Base-by-base conservation (phyloP, 2,329 filamentous ascomycete species). In the Exophiala alcalophila region DNA sequence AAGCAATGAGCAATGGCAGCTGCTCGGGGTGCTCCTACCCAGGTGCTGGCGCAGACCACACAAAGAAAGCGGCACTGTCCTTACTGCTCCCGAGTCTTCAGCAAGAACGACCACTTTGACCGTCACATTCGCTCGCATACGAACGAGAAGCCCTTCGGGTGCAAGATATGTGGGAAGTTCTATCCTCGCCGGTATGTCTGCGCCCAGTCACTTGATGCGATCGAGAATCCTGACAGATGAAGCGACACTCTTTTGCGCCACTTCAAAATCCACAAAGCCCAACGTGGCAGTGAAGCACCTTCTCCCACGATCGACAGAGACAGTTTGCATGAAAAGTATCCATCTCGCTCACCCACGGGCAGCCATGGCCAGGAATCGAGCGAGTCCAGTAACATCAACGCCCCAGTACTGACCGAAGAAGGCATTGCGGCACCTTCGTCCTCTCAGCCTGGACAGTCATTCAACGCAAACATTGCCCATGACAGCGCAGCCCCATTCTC, bases 61-160 rank as follows among this genome's bases (percentile, higher is more conserved):
- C 9, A 33, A 29, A 28, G 38, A 11, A 25, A 44, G 26, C 35
- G 36, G 21, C 26, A 39, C 18, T 60, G 57, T 32, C 48, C 53
- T 9, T 55, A 53, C 48, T 60, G 57, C 38, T 44, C 41, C 12
- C 39, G 45, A 19, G 44, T 42, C 3, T 62, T 62, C 30, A 40
- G 40, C 3, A 62, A 60, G 40, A 56, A 56, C 11, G 60, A 62
- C 26, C 60, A 62, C 38, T 56, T 59, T 19, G 42, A 57, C 15
- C 49, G 60, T 5, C 60, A 62, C 47, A 52, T 59, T 9, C 52
- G 58, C 20, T 53, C 54, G 10, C 60, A 62, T 27, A 62, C 59
- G 1, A 59, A 57, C 29, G 59, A 62, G 41, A 62, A 57, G 44
- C 60, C 60, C 4, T 62, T 61, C 33, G 21, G 20, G 11, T 61